These are phyloP conservation scores for Rhodotorula sp. DNA, from an alignment of 1,284 basidiomycete genomes.

Conservation along the genomic window DNA sequence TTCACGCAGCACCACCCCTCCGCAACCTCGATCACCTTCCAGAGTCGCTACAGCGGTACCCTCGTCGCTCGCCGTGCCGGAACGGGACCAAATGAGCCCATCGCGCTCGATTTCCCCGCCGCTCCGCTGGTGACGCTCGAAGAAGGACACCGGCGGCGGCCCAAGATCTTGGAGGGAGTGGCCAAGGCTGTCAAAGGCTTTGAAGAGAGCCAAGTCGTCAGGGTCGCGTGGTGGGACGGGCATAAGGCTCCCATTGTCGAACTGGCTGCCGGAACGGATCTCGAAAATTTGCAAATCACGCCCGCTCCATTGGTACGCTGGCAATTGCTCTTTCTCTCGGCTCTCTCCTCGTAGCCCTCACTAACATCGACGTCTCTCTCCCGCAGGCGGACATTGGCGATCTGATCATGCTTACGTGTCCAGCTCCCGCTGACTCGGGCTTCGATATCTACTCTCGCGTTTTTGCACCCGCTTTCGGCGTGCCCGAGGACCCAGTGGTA, in stretches of 20 bases:
- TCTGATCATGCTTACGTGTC: slow-evolving; percentile 23
- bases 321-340: neutral
- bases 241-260: slow-evolving; percentile 16
- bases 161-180: slow-evolving; percentile 16
- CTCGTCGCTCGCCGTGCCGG: slow-evolving; percentile 14
- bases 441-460: slow-evolving; percentile 57
- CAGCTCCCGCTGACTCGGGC: slow-evolving; percentile 5
- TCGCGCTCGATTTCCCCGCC: slow-evolving; percentile 54
- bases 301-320: slow-evolving; percentile 10
- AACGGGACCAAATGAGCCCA: slow-evolving; percentile 42
- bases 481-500: slow-evolving; percentile 58
- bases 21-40: slow-evolving; percentile 51
- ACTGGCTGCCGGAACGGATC: slow-evolving; percentile 6
- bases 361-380: neutral
- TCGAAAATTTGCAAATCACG: slow-evolving; percentile 2
- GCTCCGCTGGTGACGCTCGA: slow-evolving; percentile 16
- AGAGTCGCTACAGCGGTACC: slow-evolving; percentile 42
- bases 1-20: slow-evolving; percentile 47
- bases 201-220: neutral
- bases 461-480: slow-evolving; percentile 54
- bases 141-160: slow-evolving; percentile 9
- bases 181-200: neutral
- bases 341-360: no score
- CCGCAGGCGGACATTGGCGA: neutral
- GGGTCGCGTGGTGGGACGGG: slow-evolving; percentile 15